Conservation (phyloP, 2,329 filamentous ascomycete genomes). For the Pyrenochaeta sp. region DNA sequence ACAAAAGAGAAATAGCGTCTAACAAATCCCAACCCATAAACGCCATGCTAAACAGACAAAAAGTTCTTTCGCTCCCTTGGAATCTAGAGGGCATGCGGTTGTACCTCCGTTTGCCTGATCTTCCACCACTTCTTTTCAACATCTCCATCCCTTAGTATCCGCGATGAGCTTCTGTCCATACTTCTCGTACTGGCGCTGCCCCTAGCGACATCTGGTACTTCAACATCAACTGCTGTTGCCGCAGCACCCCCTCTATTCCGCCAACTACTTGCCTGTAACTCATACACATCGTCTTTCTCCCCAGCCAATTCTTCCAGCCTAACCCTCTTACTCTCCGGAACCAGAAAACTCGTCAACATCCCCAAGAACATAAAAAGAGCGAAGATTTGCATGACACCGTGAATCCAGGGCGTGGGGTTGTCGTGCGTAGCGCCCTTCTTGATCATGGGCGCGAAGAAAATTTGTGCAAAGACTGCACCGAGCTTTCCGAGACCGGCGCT, state of each 20-base stretch:
- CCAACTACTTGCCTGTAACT: conserved; percentile 57
- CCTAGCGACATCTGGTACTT: conserved; percentile 7
- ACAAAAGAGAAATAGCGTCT: neutral
- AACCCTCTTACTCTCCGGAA: conserved; percentile 78
- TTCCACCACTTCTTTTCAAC: conserved; percentile 34
- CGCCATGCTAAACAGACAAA: neutral
- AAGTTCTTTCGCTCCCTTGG: neutral
- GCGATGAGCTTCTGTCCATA: conserved; percentile 13
- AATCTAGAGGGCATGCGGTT: conserved; percentile 14
- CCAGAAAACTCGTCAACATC: conserved; percentile 72
- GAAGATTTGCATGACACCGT: conserved; percentile 80
- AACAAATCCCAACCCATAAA: neutral
- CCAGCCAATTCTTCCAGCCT: conserved; percentile 76
- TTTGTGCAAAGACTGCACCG: conserved; percentile 60
- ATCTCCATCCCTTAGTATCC: conserved; percentile 13
- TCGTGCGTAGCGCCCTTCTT: conserved; percentile 63
- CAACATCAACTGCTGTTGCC: neutral
- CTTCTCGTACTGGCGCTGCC: conserved; percentile 21
- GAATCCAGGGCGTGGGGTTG: conserved; percentile 69
- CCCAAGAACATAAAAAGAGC: conserved; percentile 82
- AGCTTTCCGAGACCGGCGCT: conserved; percentile 59
- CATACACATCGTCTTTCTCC: conserved; percentile 63
- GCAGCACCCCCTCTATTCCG: conserved; percentile 20
- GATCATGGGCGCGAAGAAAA: conserved; percentile 59
- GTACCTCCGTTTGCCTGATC: conserved; percentile 17